Evolutionary conservation across 2,329 filamentous ascomycete species (phyloP).

Genomic region (Fusarium napiforme): DNA sequence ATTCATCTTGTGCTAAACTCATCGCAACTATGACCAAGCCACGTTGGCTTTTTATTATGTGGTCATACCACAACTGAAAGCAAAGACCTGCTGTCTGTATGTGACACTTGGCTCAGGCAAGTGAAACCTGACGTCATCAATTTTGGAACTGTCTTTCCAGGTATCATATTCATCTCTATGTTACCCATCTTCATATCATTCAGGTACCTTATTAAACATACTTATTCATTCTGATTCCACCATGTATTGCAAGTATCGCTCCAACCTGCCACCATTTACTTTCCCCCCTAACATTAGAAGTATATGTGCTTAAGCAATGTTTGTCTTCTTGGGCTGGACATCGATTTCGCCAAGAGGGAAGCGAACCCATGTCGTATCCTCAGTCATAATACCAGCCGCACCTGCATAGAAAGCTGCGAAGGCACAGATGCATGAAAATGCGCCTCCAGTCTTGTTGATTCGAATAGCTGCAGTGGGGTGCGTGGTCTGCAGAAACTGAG

Average conservation of each 20-base stretch:
- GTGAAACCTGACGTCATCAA: slow-evolving; percentile 12
- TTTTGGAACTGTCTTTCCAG: neutral
- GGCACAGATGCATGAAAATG: slow-evolving; percentile 51
- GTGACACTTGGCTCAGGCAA: too few relatives aligned
- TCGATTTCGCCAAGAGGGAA: slow-evolving; percentile 54
- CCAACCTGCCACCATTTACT: neutral
- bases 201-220: neutral
- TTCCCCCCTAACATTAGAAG: neutral
- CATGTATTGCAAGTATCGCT: neutral
- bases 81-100: neutral
- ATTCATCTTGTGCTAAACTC: neutral
- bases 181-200: neutral
- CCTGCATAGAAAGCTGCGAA: slow-evolving; percentile 54
- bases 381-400: slow-evolving; percentile 53
- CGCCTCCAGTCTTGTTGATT: slow-evolving; percentile 57
- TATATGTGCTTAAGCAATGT: slow-evolving; percentile 28
- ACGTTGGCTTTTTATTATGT: neutral
- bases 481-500: slow-evolving; percentile 60
- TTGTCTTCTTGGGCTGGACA: slow-evolving; percentile 35
- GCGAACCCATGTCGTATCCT: slow-evolving; percentile 54
- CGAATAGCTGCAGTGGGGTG: slow-evolving; percentile 53
- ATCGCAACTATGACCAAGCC: too few relatives aligned
- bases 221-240: neutral
- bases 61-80: neutral
- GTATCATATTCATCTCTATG: neutral